Evolutionary conservation across 2,329 filamentous ascomycete species (phyloP).

Genomic region (Fusarium sp.): DNA sequence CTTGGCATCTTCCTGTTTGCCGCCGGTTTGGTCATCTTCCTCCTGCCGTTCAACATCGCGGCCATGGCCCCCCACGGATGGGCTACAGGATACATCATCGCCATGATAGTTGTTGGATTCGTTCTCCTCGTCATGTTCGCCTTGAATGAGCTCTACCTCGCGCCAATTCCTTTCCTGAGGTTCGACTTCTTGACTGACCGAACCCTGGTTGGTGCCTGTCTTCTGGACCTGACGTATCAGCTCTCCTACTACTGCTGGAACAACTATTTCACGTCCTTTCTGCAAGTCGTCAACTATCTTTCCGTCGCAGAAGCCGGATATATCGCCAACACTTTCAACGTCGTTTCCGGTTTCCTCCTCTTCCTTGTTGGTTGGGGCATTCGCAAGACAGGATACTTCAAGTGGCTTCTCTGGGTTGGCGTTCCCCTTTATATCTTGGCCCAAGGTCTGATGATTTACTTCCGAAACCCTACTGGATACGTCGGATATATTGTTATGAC

Average conservation of each 20-base stretch:
- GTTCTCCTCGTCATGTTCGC: constrained; percentile 59
- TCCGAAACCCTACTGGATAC: constrained; percentile 1
- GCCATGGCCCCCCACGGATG: constrained; percentile 22
- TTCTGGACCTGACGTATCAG: constrained; percentile 1
- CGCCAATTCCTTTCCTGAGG: constrained; percentile 19
- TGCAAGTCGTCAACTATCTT: constrained; percentile 5
- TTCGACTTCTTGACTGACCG: constrained; percentile 18
- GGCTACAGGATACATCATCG: constrained; percentile 24
- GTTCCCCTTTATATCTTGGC: constrained; percentile 9
- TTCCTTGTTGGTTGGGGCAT: constrained; percentile 5
- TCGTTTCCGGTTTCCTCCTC: constrained; percentile 1
- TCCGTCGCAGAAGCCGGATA: constrained; percentile 5
- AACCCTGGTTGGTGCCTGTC: constrained; percentile 18
- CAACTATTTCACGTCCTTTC: constrained; percentile 8
- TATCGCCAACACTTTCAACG: constrained; percentile 5
- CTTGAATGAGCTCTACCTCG: constrained; percentile 61
- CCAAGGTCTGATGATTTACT: constrained; percentile 9
- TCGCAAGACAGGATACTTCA: constrained; percentile 7
- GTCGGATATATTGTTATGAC: constrained; percentile 10
- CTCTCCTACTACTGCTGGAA: constrained; percentile 13
- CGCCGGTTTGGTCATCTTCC: constrained; percentile 13
- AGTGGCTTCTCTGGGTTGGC: constrained; percentile 11
- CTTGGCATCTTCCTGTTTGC: constrained; percentile 6
- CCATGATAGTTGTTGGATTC: constrained; percentile 21
- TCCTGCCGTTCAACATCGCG: constrained; percentile 27